Evolutionary conservation across 2,329 filamentous ascomycete genomes (phyloP).

Genomic region (Camptophora hylomeconis): DNA sequence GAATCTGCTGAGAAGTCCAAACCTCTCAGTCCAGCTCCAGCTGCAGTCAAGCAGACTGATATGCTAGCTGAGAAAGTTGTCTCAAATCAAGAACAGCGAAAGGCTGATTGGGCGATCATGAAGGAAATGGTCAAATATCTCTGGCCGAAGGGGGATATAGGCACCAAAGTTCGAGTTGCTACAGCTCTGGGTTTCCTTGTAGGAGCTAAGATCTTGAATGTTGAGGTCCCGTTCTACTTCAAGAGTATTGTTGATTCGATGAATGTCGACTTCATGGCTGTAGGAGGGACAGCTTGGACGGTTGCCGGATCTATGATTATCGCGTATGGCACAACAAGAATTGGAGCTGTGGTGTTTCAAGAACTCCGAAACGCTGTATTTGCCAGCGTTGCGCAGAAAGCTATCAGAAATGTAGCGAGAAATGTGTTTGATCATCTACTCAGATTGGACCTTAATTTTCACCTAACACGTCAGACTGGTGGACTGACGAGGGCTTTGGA

Average conservation of each 20-base stretch:
- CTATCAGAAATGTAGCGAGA: slow-evolving; percentile 77
- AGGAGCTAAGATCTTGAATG: slow-evolving; percentile 88
- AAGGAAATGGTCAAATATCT: slow-evolving; percentile 94
- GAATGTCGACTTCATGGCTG: slow-evolving; percentile 81
- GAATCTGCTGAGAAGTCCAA: slow-evolving; percentile 12
- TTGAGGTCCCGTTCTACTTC: slow-evolving; percentile 98
- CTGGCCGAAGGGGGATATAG: slow-evolving; percentile 81
- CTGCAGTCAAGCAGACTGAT: slow-evolving; percentile 36
- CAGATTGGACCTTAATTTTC: slow-evolving; percentile 81
- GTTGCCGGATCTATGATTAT: slow-evolving; percentile 88
- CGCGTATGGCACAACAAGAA: slow-evolving; percentile 71
- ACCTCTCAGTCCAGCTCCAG: slow-evolving; percentile 15
- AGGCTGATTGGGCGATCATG: slow-evolving; percentile 97
- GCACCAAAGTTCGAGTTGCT: slow-evolving; percentile 72
- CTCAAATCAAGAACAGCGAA: slow-evolving; percentile 75
- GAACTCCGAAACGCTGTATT: slow-evolving; percentile 94
- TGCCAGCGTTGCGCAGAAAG: slow-evolving; percentile 91
- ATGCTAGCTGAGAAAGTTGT: slow-evolving; percentile 52
- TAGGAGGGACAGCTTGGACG: slow-evolving; percentile 78
- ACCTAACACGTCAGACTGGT: slow-evolving; percentile 86
- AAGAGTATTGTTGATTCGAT: slow-evolving; percentile 95
- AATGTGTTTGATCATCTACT: slow-evolving; percentile 89
- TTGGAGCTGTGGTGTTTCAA: slow-evolving; percentile 81
- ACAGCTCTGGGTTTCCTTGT: slow-evolving; percentile 73
- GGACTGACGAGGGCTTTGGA: slow-evolving; percentile 90